These are phyloP conservation scores for Aspergillus pseudoglaucus DNA, from an alignment of 2,329 filamentous ascomycete genomes.

Conservation along the genomic window DNA sequence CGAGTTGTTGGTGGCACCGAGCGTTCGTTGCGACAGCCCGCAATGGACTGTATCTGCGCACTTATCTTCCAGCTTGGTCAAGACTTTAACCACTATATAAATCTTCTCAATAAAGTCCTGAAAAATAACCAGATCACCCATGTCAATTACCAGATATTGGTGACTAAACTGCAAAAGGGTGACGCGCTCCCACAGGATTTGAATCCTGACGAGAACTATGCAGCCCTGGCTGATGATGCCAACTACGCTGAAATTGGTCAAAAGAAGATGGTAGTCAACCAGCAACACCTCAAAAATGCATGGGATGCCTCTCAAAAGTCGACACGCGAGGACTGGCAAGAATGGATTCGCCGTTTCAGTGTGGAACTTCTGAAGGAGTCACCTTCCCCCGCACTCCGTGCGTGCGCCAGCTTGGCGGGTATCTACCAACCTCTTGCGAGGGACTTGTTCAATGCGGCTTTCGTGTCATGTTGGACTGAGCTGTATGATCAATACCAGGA, in stretches of 20 bases:
- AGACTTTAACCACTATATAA: constrained; percentile 90
- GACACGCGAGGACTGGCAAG: constrained; percentile 97
- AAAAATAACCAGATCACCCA: constrained; percentile 75
- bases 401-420: constrained; percentile 84
- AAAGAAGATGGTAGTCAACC: constrained; percentile 95
- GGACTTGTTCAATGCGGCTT: constrained; percentile 96
- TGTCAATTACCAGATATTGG: constrained; percentile 83
- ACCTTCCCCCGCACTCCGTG: constrained; percentile 87
- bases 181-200: constrained; percentile 93
- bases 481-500: constrained; percentile 96
- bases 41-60: constrained; percentile 88
- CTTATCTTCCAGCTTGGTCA: constrained; percentile 93
- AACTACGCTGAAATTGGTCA: constrained; percentile 76
- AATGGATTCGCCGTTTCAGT: constrained; percentile 96
- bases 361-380: constrained; percentile 92
- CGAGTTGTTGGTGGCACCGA: constrained; percentile 72
- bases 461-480: constrained; percentile 98
- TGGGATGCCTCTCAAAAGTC: constrained; percentile 98
- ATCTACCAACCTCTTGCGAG: constrained; percentile 86
- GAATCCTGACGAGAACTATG: constrained; percentile 75
- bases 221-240: constrained; percentile 70
- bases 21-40: constrained; percentile 66
- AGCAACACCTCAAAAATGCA: constrained; percentile 90
- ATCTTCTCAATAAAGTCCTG: constrained; percentile 83
- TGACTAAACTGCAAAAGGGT: constrained; percentile 88